phyloP scores from a whole-genome alignment of 495 filamentous ascomycete species.

The Penicillium waksmanii region DNA sequence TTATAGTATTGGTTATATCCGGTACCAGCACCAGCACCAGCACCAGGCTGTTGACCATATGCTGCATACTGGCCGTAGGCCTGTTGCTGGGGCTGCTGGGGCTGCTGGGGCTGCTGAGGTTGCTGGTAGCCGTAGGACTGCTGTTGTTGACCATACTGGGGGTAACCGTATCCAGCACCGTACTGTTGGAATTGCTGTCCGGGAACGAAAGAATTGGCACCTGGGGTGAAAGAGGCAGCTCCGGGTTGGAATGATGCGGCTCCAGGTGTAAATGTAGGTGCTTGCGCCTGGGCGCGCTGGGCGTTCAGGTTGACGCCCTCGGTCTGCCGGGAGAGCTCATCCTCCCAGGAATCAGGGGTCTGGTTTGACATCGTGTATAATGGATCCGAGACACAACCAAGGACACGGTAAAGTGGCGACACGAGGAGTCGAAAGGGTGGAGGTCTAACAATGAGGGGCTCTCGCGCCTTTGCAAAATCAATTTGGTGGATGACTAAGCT shows the following conservation, averaged over 20 bases:
- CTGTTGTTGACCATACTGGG: conserved; percentile 34
- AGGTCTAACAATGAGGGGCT: conserved; percentile 25
- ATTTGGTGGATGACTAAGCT: conserved; percentile 46
- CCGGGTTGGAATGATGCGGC: conserved; percentile 67
- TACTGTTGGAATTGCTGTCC: conserved; percentile 65
- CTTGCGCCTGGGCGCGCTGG: conserved; percentile 70
- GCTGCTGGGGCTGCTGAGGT: conserved; percentile 35
- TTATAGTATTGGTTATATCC: conserved; percentile 67
- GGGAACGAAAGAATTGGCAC: conserved; percentile 76
- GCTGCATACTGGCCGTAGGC: conserved; percentile 52
- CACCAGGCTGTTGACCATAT: conserved; percentile 48
- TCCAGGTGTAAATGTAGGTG: conserved; percentile 42
- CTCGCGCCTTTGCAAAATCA: conserved; percentile 18
- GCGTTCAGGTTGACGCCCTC: conserved; percentile 81
- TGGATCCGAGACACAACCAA: conserved; percentile 30
- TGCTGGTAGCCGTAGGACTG: conserved; percentile 38
- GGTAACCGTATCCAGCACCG: conserved; percentile 42
- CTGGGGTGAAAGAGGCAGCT: conserved; percentile 79
- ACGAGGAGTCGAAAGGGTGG: conserved; percentile 19
- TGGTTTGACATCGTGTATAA: conserved; percentile 72
- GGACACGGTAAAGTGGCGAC: conserved; percentile 29
- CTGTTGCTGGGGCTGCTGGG: conserved; percentile 52
- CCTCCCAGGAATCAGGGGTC: conserved; percentile 90
- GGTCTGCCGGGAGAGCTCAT: conserved; percentile 86
- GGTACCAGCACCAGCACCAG: neutral